phyloP scores from a whole-genome alignment of 352 stramenopile species.

The Pythium vanterpoolii region DNA sequence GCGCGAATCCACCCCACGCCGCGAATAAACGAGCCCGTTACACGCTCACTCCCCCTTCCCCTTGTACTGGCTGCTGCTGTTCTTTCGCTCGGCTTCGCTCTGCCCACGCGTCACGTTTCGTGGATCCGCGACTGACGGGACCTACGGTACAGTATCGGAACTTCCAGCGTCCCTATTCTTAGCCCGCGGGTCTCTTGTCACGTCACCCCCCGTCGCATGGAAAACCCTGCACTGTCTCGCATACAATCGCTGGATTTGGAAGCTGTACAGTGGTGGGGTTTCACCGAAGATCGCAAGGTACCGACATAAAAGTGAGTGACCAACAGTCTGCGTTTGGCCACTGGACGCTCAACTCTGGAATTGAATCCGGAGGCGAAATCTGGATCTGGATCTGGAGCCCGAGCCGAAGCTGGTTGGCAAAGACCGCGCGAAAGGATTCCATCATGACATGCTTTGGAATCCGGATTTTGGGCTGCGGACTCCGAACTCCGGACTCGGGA shows the following conservation, averaged over 20 bases:
- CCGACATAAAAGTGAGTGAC: no score
- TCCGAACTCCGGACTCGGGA: no score
- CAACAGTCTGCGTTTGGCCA: background rate
- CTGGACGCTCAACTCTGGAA: background rate
- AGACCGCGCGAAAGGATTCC: no score
- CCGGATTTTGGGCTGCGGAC: no score
- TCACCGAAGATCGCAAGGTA: background rate
- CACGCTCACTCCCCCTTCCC: constrained; percentile 1
- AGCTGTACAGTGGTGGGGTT: no score
- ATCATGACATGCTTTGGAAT: no score
- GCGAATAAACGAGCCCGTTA: constrained; percentile 13
- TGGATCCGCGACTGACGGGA: constrained; percentile 23
- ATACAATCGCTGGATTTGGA: background rate
- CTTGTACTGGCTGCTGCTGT: background rate
- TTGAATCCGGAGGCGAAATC: background rate
- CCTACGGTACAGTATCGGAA: background rate
- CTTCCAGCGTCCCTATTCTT: no score
- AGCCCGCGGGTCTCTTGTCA: background rate
- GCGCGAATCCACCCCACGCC: no score
- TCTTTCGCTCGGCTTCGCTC: background rate
- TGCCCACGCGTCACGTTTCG: background rate
- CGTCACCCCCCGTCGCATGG: constrained; percentile 3
- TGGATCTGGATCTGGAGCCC: no score
- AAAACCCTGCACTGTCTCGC: constrained; percentile 14
- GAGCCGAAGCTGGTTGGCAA: no score